A percentile compares a stretch with the other conserved stretches of the same genome.
Conservation (phyloP, 75 land plant genomes). For the Selaginella moellendorffii region DNA sequence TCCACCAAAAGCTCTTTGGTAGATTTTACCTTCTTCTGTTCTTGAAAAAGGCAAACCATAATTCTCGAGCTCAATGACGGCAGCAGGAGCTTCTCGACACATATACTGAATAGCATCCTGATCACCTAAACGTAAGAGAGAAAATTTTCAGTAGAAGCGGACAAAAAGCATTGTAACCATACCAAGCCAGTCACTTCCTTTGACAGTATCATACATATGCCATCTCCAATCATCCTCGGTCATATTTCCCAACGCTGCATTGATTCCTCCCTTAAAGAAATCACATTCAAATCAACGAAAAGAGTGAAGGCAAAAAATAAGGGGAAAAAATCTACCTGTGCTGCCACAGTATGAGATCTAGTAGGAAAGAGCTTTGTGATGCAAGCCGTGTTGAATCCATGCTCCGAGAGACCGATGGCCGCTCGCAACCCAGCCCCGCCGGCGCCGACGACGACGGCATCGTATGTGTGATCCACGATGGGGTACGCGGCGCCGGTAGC, state of each 20-base stretch:
- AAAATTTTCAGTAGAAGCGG: neutral
- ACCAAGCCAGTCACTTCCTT: constrained; percentile 99
- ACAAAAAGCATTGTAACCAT: neutral
- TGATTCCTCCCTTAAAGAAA: constrained; percentile 81
- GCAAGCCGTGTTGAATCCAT: constrained; percentile 93
- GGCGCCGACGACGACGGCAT: constrained; percentile 94
- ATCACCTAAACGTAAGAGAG: constrained; percentile 42
- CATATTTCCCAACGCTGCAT: constrained; percentile 98
- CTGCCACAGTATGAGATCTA: constrained; percentile 95
- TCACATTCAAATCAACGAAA: too few relatives aligned
- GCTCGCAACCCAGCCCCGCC: constrained; percentile 96
- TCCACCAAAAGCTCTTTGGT: constrained; percentile 98
- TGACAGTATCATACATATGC: constrained; percentile 99
- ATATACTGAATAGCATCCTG: constrained; percentile 99
- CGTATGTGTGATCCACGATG: constrained; percentile 88
- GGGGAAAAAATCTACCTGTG: constrained; percentile 54
- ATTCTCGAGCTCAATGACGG: constrained; percentile 91
- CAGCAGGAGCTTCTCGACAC: constrained; percentile 98
- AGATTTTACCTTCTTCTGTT: constrained; percentile 93
- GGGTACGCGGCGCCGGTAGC: constrained; percentile 61
- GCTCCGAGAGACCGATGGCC: constrained; percentile 92
- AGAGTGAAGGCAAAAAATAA: too few relatives aligned
- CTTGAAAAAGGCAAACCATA: constrained; percentile 95
- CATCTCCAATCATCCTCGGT: constrained; percentile 98
- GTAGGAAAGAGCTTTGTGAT: constrained; percentile 98